These are phyloP conservation scores for Skeletonema potamos DNA, from an alignment of 108 stramenopile genomes.

Conservation along the genomic window DNA sequence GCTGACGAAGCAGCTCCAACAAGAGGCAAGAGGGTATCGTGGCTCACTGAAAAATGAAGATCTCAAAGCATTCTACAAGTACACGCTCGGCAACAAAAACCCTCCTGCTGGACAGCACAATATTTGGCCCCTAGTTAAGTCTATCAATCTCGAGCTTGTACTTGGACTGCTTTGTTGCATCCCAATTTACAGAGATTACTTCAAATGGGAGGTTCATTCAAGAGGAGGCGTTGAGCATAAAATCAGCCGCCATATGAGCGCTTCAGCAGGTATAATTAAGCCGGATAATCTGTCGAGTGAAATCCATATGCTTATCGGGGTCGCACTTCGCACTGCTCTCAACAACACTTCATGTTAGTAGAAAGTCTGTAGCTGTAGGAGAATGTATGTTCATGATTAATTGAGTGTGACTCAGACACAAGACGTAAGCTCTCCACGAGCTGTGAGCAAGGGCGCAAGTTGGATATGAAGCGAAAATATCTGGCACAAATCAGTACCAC, in stretches of 20 bases:
- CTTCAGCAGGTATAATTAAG: slow-evolving; percentile 13
- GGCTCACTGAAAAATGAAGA: slow-evolving; percentile 10
- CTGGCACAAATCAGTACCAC: too few species aligned
- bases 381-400: too few species aligned
- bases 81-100: slow-evolving; percentile 20
- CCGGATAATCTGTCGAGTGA: slow-evolving; percentile 24
- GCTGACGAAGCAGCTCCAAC: slow-evolving; percentile 6
- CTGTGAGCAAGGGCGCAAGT: too few species aligned
- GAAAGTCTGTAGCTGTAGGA: too few species aligned
- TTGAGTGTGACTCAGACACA: too few species aligned
- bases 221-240: slow-evolving; percentile 24
- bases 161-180: slow-evolving; percentile 36
- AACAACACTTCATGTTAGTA: slow-evolving; percentile 31
- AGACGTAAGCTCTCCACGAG: too few species aligned
- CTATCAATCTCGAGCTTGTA: slow-evolving; percentile 29
- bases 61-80: slow-evolving; percentile 25
- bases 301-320: slow-evolving; percentile 34
- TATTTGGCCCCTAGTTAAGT: slow-evolving; percentile 31
- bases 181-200: slow-evolving; percentile 34
- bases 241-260: slow-evolving; percentile 7
- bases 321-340: slow-evolving; percentile 24
- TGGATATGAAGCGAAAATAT: too few species aligned
- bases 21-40: slow-evolving; percentile 7
- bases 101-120: slow-evolving; percentile 13
- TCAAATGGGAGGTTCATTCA: slow-evolving; percentile 25